Base-by-base conservation (phyloP, 1,284 basidiomycete genomes). In the Cryptococcus hybrid region DNA sequence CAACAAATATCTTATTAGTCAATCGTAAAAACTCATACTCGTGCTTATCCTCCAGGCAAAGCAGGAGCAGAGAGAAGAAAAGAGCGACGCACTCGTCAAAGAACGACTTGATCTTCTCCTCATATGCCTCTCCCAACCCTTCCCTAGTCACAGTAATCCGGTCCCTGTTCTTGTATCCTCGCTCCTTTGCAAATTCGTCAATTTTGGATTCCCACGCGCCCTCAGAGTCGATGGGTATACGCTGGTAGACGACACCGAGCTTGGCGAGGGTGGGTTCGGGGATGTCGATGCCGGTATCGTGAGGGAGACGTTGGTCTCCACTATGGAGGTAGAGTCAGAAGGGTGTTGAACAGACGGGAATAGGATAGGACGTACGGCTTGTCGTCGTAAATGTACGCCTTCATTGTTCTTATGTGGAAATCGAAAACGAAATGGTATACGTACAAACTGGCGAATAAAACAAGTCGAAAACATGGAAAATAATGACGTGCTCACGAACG, bases 351-450 rank as follows among this genome's bases (percentile, higher is more conserved):
- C 30, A 6, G 3, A n/a, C 2, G 49, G 15, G 7, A 6, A 13
- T 5, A 15, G 3, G 37, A 37, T 4, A 18, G 37, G 36, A 66
- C 75, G 54, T 42, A 77, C 46, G 85, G 82, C 42, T 85, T 51
- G 71, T 89, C 83, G 79, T 92, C 89, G 73, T 82, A 90, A 79
- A 88, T 86, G 82, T 90, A 91, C 13, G 88, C 87, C 58, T 84
- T 84, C 89, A 91, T 90, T n/a, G 43, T 6, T 44, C 4, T 30
- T 30, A 30, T 30, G 30, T 4, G 30, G 4, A 4, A 4, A 4
- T 30, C 30, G 30, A 30, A 3, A 30, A 30, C 4, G 30, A 30
- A 4, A 30, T 30, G 30, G 30, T 30, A 30, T 30, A 30, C 18
- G 18, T 18, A 18, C 30, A 30, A 4, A 4, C 4, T 30, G 30